phyloP scores from a whole-genome alignment of 208 protist species.

The Balamuthia mandrillaris region DNA sequence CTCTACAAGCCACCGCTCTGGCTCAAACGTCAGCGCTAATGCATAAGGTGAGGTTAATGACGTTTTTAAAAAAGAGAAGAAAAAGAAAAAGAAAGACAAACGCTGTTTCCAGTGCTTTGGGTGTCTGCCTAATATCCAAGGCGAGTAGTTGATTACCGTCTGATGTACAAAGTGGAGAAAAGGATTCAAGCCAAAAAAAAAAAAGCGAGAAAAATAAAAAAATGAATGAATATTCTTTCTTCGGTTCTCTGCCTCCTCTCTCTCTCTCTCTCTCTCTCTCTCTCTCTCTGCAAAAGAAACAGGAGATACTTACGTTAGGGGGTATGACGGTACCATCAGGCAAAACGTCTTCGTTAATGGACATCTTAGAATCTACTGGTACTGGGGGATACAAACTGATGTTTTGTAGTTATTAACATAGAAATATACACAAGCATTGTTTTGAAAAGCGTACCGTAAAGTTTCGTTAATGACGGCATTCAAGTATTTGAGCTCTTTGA shows the following conservation, averaged over 20 bases:
- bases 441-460: neutral
- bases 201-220: too few relatives aligned
- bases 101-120: neutral
- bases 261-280: too few relatives aligned
- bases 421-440: too few relatives aligned
- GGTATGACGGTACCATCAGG: neutral
- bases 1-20: neutral
- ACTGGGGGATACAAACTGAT: constrained; percentile 3
- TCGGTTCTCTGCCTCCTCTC: too few relatives aligned
- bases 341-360: neutral
- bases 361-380: neutral
- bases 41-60: too few relatives aligned
- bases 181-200: neutral
- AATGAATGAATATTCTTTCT: too few relatives aligned
- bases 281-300: too few relatives aligned
- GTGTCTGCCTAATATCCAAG: neutral
- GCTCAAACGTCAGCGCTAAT: neutral
- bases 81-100: too few relatives aligned
- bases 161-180: neutral
- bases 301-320: neutral
- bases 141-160: neutral
- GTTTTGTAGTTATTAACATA: too few relatives aligned
- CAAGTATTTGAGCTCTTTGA: neutral
- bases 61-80: too few relatives aligned
- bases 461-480: constrained; percentile 21